These are phyloP conservation scores for Coemansia sp. DNA, from an alignment of 192 early-diverging fungal genomes.

Conservation along the genomic window DNA sequence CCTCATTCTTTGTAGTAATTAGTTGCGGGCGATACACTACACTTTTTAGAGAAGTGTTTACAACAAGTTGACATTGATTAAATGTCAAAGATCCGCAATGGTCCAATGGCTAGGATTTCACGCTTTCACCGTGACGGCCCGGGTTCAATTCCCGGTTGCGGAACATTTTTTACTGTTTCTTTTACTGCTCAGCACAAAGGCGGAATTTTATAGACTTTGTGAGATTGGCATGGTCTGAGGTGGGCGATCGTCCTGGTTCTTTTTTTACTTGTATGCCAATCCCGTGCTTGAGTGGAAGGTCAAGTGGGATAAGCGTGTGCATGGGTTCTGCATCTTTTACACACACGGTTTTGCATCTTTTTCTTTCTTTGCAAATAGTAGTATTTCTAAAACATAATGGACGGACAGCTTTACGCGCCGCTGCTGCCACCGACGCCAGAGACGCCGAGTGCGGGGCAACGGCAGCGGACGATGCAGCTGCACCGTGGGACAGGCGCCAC, in stretches of 20 bases:
- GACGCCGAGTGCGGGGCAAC: conserved; percentile 12
- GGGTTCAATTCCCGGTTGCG: conserved; percentile 84
- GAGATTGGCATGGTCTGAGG: not conserved
- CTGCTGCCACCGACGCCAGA: conserved; percentile 37
- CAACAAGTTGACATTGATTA: not conserved
- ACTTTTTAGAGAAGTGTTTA: not conserved
- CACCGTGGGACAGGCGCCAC: conserved; percentile 20
- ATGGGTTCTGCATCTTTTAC: not conserved
- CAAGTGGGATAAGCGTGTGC: not conserved
- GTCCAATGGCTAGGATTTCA: conserved; percentile 82
- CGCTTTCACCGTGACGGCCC: conserved; percentile 83
- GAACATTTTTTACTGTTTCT: conserved; percentile 49
- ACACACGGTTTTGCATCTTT: not conserved
- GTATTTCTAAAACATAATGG: conserved; percentile 3
- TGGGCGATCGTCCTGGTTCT: not conserved
- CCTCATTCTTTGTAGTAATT: not conserved
- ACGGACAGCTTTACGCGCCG: conserved; percentile 14
- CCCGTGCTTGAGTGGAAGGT: not conserved
- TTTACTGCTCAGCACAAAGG: not conserved
- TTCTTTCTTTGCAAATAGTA: not conserved
- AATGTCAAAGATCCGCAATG: conserved; percentile 58
- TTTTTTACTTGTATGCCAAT: conserved; percentile 7
- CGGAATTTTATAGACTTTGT: not conserved
- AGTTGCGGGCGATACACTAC: not conserved
- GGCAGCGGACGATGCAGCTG: conserved; percentile 33